A percentile compares a stretch with the other conserved stretches of the same genome.
phyloP scores from a whole-genome alignment of 169 alveolate species.

The Plasmodium berghei region DNA sequence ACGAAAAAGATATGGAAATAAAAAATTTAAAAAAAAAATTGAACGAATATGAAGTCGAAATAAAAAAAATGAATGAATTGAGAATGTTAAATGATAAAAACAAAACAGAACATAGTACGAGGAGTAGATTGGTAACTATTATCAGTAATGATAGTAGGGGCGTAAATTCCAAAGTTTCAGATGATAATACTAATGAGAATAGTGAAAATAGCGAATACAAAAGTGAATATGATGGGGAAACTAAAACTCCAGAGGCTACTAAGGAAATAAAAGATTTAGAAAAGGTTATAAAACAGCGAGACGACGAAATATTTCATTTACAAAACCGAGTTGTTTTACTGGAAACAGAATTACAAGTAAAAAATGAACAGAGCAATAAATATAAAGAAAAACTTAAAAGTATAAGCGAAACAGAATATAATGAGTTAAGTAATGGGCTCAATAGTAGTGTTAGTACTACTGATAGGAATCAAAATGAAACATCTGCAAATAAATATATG shows the following conservation, averaged over 20 bases:
- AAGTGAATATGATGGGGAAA: slow-evolving; percentile 1
- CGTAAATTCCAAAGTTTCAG: background rate
- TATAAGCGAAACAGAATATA: background rate
- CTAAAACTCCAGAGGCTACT: slow-evolving; percentile 20
- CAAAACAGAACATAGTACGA: slow-evolving; percentile 1
- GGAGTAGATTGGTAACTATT: background rate
- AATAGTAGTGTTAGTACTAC: slow-evolving; percentile 3
- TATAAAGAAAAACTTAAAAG: slow-evolving; percentile 12
- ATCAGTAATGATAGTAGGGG: slow-evolving; percentile 13
- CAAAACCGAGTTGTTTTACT: slow-evolving; percentile 40
- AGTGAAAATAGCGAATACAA: background rate
- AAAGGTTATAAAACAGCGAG: slow-evolving; percentile 17
- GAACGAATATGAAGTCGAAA: slow-evolving; percentile 61
- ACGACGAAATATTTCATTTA: slow-evolving; percentile 58
- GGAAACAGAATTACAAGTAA: slow-evolving; percentile 61
- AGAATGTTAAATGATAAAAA: slow-evolving; percentile 20
- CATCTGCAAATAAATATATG: background rate
- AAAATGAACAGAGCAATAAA: slow-evolving; percentile 44
- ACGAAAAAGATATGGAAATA: slow-evolving; percentile 37
- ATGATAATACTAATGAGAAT: background rate
- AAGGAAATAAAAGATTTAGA: slow-evolving; percentile 19
- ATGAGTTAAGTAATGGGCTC: background rate
- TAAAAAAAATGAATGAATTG: slow-evolving; percentile 49
- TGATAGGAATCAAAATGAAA: background rate
- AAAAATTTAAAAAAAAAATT: slow-evolving; percentile 29